Conservation (phyloP, 495 filamentous ascomycete genomes). For the Lophium mytilinum region DNA sequence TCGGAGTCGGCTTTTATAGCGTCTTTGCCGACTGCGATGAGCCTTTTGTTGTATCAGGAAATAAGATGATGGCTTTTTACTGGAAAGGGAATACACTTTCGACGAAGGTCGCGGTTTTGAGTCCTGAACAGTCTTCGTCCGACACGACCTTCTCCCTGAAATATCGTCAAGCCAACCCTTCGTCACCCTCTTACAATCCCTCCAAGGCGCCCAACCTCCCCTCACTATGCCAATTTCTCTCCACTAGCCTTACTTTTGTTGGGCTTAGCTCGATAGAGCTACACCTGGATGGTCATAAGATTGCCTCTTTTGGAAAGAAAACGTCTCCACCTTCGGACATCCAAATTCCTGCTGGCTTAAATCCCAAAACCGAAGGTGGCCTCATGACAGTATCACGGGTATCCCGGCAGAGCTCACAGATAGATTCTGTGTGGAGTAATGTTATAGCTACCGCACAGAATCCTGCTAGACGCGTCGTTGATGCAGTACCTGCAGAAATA, state of each 20-base stretch:
- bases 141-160: constrained; percentile 89
- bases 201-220: constrained; percentile 63
- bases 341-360: constrained; percentile 69
- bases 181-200: constrained; percentile 47
- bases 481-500: constrained; percentile 14
- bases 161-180: constrained; percentile 64
- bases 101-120: constrained; percentile 68
- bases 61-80: constrained; percentile 93
- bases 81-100: constrained; percentile 96
- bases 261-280: constrained; percentile 79
- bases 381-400: constrained; percentile 74
- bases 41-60: constrained; percentile 87
- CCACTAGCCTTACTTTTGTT: constrained; percentile 94
- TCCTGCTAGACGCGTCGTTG: constrained; percentile 15
- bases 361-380: constrained; percentile 70
- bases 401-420: constrained; percentile 72
- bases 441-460: constrained; percentile 50
- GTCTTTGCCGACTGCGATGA: constrained; percentile 98
- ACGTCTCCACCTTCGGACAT: constrained; percentile 64
- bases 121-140: constrained; percentile 46
- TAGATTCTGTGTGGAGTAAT: constrained; percentile 88
- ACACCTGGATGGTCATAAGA: constrained; percentile 77
- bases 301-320: constrained; percentile 74
- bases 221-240: constrained; percentile 81
- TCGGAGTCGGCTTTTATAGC: constrained; percentile 97